Evolutionary conservation across 352 stramenopile species (phyloP).

Genomic region (Blastocystis sp.): DNA sequence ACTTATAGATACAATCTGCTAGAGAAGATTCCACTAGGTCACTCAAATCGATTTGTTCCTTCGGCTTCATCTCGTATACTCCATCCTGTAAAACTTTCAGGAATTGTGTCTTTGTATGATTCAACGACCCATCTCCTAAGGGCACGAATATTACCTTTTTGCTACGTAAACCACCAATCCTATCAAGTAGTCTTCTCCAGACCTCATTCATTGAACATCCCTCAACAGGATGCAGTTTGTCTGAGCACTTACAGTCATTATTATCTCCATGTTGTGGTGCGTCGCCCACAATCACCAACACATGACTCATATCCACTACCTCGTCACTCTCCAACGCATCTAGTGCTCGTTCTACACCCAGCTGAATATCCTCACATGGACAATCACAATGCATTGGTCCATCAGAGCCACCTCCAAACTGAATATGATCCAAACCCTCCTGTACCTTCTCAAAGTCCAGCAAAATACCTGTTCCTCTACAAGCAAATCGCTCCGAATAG

Average conservation of each 20-base stretch:
- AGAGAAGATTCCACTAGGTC: neutral
- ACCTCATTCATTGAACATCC: neutral
- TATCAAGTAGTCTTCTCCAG: too few relatives aligned
- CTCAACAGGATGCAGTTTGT: neutral
- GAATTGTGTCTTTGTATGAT: too few relatives aligned
- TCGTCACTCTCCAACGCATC: neutral
- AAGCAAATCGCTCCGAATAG: neutral
- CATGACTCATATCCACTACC: neutral
- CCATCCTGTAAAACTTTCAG: too few relatives aligned
- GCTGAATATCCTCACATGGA: slow-evolving; percentile 22
- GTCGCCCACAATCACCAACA: slow-evolving; percentile 32
- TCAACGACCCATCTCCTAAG: too few relatives aligned
- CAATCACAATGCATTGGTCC: neutral
- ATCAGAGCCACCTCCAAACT: neutral
- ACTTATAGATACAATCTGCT: neutral
- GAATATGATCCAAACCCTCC: too few relatives aligned
- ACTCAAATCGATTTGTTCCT: neutral
- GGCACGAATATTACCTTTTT: too few relatives aligned
- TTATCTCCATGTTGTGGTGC: slow-evolving; percentile 5
- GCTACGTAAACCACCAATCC: too few relatives aligned
- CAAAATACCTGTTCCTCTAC: too few relatives aligned
- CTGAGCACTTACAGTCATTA: neutral
- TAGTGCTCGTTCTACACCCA: neutral
- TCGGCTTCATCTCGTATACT: too few relatives aligned
- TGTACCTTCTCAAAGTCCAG: too few relatives aligned